Evolutionary conservation across 169 alveolate genomes (phyloP).

Genomic region (Cyclospora cayetanensis): DNA sequence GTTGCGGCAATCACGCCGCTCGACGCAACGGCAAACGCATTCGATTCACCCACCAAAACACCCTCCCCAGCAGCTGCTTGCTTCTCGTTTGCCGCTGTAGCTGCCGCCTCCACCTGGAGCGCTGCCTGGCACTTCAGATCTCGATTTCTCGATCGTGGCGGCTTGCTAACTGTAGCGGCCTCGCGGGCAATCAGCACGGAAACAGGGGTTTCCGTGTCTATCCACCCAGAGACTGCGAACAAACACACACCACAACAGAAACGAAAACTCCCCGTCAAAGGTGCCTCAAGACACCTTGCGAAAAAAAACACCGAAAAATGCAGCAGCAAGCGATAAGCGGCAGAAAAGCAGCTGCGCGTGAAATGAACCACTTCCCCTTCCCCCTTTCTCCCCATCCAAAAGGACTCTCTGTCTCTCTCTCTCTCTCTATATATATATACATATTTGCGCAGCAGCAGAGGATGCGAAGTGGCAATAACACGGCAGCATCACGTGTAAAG

Average conservation of each 20-base stretch:
- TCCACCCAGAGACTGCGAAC: conserved; percentile 67
- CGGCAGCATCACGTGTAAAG: conserved; percentile 23
- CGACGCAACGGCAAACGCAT: not conserved
- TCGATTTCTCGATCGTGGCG: conserved; percentile 34
- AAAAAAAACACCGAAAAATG: too few species aligned
- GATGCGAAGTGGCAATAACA: not conserved
- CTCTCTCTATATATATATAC: too few species aligned
- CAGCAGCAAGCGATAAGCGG: too few species aligned
- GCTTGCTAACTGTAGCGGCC: conserved; percentile 56
- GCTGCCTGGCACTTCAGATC: conserved; percentile 53
- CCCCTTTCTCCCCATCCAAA: too few species aligned
- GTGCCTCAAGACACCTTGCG: too few species aligned
- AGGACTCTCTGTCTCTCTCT: too few species aligned
- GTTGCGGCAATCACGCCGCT: not conserved
- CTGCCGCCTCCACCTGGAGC: conserved; percentile 63
- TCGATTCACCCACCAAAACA: not conserved
- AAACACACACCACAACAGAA: too few species aligned
- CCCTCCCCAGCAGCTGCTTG: conserved; percentile 51
- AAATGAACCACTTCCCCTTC: too few species aligned
- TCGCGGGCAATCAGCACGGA: conserved; percentile 60
- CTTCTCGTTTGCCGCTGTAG: conserved; percentile 58
- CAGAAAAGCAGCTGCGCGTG: too few species aligned
- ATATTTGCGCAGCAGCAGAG: not conserved
- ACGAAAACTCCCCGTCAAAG: not conserved
- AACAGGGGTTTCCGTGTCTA: conserved; percentile 62